Percentiles rank a stretch among this genome's conserved stretches.
Evolutionary conservation across 345 rosid species (phyloP).

Genomic region (Brassica incana): DNA sequence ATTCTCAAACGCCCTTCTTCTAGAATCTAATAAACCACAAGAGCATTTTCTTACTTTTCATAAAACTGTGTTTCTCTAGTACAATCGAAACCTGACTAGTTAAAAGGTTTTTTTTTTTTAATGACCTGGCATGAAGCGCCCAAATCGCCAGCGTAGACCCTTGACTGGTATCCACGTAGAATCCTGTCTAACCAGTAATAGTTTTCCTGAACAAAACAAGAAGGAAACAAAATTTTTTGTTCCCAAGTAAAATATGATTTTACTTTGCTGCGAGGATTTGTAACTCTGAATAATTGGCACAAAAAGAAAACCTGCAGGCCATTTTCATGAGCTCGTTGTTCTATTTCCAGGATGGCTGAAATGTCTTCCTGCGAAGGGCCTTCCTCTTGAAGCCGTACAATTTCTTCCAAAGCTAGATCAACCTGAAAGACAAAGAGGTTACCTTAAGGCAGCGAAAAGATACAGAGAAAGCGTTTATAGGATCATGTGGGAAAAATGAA

Average conservation of each 20-base stretch:
- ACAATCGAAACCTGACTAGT: not conserved
- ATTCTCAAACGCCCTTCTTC: conserved; percentile 63
- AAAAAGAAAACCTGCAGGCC: not conserved
- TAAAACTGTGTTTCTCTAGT: not conserved
- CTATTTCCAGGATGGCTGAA: conserved; percentile 77
- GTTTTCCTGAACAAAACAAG: conserved; percentile 40
- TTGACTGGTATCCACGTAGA: conserved; percentile 74
- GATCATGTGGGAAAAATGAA: not conserved
- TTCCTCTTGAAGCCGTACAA: conserved; percentile 72
- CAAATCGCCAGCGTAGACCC: conserved; percentile 69
- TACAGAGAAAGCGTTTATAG: not conserved
- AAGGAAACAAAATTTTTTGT: not conserved
- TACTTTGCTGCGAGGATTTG: not conserved
- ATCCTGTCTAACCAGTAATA: conserved; percentile 58
- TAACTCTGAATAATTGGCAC: not conserved
- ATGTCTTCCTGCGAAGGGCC: conserved; percentile 78
- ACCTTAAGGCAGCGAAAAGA: conserved; percentile 4
- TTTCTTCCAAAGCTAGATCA: conserved; percentile 85
- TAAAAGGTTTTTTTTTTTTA: not conserved
- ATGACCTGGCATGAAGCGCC: conserved; percentile 61
- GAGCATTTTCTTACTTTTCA: conserved; percentile 4
- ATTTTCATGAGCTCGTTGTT: conserved; percentile 66
- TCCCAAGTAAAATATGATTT: not conserved
- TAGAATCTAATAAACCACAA: conserved; percentile 49
- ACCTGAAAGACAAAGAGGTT: conserved; percentile 48